Base-by-base conservation (phyloP, 345 rosid genomes). In the Psidium friedrichsthalianum region DNA sequence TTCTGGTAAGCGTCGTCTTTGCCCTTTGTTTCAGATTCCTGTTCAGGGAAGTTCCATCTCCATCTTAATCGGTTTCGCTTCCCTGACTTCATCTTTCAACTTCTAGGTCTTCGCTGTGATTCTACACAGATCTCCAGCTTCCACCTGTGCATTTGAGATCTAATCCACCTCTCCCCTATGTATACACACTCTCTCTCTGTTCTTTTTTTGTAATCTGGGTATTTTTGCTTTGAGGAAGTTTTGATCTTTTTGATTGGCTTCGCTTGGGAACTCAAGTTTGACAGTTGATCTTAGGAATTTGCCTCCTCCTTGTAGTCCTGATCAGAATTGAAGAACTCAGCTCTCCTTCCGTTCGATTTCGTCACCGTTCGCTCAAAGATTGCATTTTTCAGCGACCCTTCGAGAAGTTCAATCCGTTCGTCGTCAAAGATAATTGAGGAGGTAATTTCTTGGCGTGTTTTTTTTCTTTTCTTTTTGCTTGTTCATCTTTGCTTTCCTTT, bases 41-140 rank as follows among this genome's bases (percentile, higher is more conserved):
- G 44, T 32, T 42, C 6, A 6, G 6, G 44, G 44, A 98, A 89
- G 98, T 95, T 86, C 95, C 78, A 20, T 32, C 47, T 18, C 78
- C 5, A 69, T 69, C 78, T 16, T 21, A 4, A 64, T 64, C 76
- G 76, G 44, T 64, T 64, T 64, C 44, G 42, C 42, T 36, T 36
- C 36, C 36, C 36, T 36, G 36, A 36, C 36, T 36, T 36, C 36
- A 36, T 36, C 36, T 36, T 36, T 36, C 36, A 36, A 36, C 36
- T 36, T 36, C 36, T 36, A 36, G 36, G 36, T 3, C 36, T 36
- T 36, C 36, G 36, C 36, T 36, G 36, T 3, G 36, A 2, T 69
- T 40, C 21, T 69, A 16, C 13, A 69, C 6, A 69, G 47, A 69
- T 69, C 78, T 69, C 44, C 78, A 32, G 47, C 6, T 69, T 21